phyloP scores from a whole-genome alignment of 2,329 filamentous ascomycete genomes.

The Penicillium sp. region DNA sequence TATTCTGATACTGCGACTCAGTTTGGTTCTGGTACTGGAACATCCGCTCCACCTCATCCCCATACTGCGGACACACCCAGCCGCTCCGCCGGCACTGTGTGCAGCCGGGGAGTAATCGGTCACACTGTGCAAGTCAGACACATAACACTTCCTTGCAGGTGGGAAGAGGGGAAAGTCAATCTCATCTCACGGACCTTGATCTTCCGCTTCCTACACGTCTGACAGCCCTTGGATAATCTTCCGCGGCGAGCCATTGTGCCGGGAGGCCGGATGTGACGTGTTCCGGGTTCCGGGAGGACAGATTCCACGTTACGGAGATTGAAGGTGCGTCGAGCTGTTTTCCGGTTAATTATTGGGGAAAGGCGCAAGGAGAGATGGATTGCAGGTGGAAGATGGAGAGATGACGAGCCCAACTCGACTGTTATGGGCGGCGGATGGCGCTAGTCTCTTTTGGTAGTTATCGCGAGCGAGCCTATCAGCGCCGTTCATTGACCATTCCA shows the following conservation, averaged over 20 bases:
- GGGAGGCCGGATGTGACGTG: neutral
- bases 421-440: neutral
- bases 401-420: too few species aligned
- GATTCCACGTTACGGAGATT: too few species aligned
- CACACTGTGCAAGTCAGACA: conserved; percentile 13
- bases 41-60: conserved; percentile 24
- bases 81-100: conserved; percentile 19
- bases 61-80: conserved; percentile 25
- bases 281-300: too few species aligned
- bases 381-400: neutral
- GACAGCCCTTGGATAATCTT: conserved; percentile 71
- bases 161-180: neutral
- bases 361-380: neutral
- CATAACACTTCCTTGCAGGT: neutral
- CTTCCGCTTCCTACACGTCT: conserved; percentile 73
- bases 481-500: neutral
- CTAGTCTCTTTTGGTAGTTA: conserved; percentile 2
- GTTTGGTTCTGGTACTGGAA: conserved; percentile 11
- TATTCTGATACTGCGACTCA: neutral
- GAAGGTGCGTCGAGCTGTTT: neutral
- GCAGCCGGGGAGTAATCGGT: conserved; percentile 17
- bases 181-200: conserved; percentile 69
- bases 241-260: conserved; percentile 42
- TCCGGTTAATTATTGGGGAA: neutral
- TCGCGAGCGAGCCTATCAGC: neutral